Conservation (phyloP, 768 basidiomycete genomes). For the Polyporus arcularius region DNA sequence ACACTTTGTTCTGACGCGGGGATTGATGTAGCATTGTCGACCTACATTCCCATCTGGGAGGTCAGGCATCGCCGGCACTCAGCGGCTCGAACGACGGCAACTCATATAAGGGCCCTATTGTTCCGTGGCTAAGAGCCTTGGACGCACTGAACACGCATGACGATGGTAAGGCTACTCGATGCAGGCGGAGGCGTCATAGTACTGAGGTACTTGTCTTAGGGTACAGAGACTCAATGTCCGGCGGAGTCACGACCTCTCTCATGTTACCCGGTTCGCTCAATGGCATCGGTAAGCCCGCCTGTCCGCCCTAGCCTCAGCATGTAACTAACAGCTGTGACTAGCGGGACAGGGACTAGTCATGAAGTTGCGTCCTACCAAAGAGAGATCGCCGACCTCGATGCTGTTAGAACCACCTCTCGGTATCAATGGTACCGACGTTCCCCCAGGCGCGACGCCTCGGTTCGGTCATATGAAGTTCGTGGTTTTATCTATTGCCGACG, state of each 20-base stretch:
- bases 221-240: conserved; percentile 59
- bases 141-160: conserved; percentile 81
- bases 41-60: conserved; percentile 60
- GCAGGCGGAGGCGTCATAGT: neutral
- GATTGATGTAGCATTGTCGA: conserved; percentile 45
- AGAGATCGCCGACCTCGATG: conserved; percentile 67
- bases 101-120: conserved; percentile 50
- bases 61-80: conserved; percentile 28
- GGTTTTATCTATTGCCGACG: neutral
- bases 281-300: conserved; percentile 50
- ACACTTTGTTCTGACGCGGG: neutral
- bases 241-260: conserved; percentile 74
- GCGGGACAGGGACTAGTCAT: conserved; percentile 81
- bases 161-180: conserved; percentile 26
- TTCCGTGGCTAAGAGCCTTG: conserved; percentile 67
- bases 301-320: neutral
- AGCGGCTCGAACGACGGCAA: conserved; percentile 54
- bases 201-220: conserved; percentile 24
- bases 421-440: conserved; percentile 40
- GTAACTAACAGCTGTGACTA: conserved; percentile 22
- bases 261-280: conserved; percentile 72
- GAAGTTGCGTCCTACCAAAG: conserved; percentile 69
- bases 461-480: conserved; percentile 78
- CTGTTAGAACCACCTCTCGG: conserved; percentile 74
- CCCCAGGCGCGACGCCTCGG: conserved; percentile 29